phyloP scores from a whole-genome alignment of 163 green algal genomes.

The Volvox carteri region DNA sequence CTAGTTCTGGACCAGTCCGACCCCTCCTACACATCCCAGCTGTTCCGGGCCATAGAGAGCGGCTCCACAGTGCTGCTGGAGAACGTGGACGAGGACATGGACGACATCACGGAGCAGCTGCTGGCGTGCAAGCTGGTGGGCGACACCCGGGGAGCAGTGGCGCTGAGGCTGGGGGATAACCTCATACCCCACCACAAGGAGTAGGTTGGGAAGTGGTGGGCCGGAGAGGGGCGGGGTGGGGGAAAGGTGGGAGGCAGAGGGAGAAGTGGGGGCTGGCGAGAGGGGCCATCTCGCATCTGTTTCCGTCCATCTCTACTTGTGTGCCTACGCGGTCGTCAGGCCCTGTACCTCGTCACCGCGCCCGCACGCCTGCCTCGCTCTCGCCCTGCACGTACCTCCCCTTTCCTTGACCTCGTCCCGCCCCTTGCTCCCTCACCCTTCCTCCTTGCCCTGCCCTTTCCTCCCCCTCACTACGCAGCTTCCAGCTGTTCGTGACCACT shows the following conservation, averaged over 20 bases:
- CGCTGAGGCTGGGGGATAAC: constrained; percentile 44
- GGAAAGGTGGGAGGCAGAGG: background rate
- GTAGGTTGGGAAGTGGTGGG: constrained; percentile 42
- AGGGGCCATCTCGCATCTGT: background rate
- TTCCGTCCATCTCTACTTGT: no score
- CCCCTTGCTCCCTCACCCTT: background rate
- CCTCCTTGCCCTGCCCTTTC: background rate
- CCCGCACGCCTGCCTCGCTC: no score
- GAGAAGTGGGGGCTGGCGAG: background rate
- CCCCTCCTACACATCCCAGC: constrained; percentile 52
- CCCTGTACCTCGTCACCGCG: no score
- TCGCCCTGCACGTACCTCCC: no score
- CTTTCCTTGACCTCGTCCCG: background rate
- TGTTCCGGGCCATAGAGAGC: constrained; percentile 65
- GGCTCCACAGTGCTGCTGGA: constrained; percentile 64
- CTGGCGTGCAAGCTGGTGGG: constrained; percentile 25
- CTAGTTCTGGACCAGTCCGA: constrained; percentile 58
- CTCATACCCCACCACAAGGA: constrained; percentile 49
- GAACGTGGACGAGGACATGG: constrained; percentile 68
- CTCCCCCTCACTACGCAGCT: constrained; percentile 9
- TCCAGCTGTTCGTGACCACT: constrained; percentile 57
- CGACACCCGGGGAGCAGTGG: constrained; percentile 27
- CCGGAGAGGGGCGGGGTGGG: background rate
- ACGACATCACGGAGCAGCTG: constrained; percentile 67
- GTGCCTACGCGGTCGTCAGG: no score